Base-by-base conservation (phyloP, 2,329 filamentous ascomycete species). In the Penicillium griseofulvum region DNA sequence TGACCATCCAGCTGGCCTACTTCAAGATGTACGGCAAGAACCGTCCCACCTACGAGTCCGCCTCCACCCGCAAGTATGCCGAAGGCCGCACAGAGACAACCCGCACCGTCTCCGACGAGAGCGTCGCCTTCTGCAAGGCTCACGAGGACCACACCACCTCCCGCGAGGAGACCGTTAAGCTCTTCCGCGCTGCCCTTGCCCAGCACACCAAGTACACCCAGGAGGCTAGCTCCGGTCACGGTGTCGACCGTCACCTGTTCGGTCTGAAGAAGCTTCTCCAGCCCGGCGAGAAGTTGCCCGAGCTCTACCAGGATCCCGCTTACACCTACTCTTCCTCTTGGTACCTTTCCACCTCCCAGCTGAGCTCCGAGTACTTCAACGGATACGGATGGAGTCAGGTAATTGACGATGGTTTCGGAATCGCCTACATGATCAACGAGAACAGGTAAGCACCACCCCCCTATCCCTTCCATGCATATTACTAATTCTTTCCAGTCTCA, bases 371-470 rank as follows among this genome's bases (percentile, higher is more conserved):
- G 80, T 97, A 90, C 81, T 99, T 97, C 78, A 99, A 99, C 73
- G 94, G 95, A 24, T 99, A 99, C 76, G 94, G 94, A 43, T 99
- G 94, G 94, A 94, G 89, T 71, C 93, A 99, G 80, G 94, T 99
- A 49, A 89, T 97, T 52, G 92, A 97, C 69, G 90, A 88, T 57
- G 94, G 94, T 29, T 99, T 94, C 77, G 94, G 94, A 62, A 96
- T 99, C 71, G 94, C 94, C 37, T 99, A 99, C 74, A 99, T 99
- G 94, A 97, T 99, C 74, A 99, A 99, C 73, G 93, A 97, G 82
- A 96, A 97, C 76, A 92, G 86, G 88, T 90, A 71, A 74, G 80
- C 38, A 12, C 19, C 39, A 33, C 3, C 10, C 29, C 29, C 11
- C 10, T 31, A 31, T 41, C 4, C 26, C 7, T 24, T 26, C 29